A percentile compares a stretch with the other conserved stretches of the same genome.
These are phyloP conservation scores for Exserohilum rostratum DNA, from an alignment of 2,329 filamentous ascomycete species.

Conservation along the genomic window DNA sequence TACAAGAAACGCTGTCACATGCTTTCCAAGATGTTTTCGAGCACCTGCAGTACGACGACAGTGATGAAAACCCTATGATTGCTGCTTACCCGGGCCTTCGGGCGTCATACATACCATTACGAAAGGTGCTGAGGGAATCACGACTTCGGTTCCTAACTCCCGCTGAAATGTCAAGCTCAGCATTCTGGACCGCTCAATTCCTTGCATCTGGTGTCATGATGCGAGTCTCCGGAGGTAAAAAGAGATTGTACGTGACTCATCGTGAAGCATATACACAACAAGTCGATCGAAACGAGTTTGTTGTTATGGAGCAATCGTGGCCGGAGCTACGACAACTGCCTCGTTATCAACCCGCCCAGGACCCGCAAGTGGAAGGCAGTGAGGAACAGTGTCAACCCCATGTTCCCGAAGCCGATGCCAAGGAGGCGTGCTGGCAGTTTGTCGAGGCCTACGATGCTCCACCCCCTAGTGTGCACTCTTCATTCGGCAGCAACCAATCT, in stretches of 20 bases:
- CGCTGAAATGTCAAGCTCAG: conserved; percentile 74
- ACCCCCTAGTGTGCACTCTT: conserved; percentile 53
- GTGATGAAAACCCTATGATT: conserved; percentile 36
- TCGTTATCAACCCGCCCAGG: conserved; percentile 58
- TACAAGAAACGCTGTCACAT: conserved; percentile 66
- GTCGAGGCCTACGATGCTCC: conserved; percentile 68
- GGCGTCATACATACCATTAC: conserved; percentile 74
- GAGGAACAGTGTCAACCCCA: conserved; percentile 48
- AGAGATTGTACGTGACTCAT: conserved; percentile 77
- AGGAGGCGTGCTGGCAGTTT: conserved; percentile 72
- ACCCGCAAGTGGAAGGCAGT: conserved; percentile 40
- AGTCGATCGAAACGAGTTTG: conserved; percentile 37
- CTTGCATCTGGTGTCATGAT: conserved; percentile 74
- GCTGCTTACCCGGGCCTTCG: conserved; percentile 61
- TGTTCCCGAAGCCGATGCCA: conserved; percentile 66
- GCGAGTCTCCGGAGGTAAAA: conserved; percentile 65
- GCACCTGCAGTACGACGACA: conserved; percentile 35
- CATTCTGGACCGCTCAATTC: conserved; percentile 74
- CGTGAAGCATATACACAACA: conserved; percentile 76
- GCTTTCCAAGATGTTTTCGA: conserved; percentile 65
- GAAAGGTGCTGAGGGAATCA: conserved; percentile 76
- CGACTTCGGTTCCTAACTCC: conserved; percentile 72
- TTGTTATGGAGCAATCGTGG: conserved; percentile 58
- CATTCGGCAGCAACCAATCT: conserved; percentile 50
- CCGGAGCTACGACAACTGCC: conserved; percentile 68